These are phyloP conservation scores for Xylogone sp. DNA, from an alignment of 2,329 filamentous ascomycete species.

Conservation along the genomic window DNA sequence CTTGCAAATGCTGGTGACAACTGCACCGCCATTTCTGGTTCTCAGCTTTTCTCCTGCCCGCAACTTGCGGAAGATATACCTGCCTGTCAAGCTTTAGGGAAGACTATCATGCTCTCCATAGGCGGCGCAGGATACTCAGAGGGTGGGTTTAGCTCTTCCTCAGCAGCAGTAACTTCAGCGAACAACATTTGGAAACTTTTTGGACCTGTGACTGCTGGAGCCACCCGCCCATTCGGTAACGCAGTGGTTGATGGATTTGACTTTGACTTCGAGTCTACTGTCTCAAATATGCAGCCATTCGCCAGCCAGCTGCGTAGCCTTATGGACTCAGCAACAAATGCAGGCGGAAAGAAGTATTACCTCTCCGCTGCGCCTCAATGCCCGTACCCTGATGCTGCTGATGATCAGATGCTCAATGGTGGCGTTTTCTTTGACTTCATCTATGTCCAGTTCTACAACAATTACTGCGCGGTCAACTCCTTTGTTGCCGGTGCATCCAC, in stretches of 20 bases:
- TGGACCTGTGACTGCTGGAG: constrained; percentile 47
- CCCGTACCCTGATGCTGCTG: constrained; percentile 58
- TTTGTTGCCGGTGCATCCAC: constrained; percentile 40
- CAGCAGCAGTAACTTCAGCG: constrained; percentile 52
- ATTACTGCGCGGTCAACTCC: constrained; percentile 53
- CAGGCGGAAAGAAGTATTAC: constrained; percentile 49
- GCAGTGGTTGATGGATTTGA: constrained; percentile 72
- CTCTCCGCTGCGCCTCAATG: constrained; percentile 67
- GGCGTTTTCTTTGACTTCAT: constrained; percentile 41
- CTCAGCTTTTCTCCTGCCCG: constrained; percentile 57
- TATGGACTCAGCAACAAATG: constrained; percentile 41
- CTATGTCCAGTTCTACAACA: constrained; percentile 41
- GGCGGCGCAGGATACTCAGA: constrained; percentile 68
- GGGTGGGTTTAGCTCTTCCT: constrained; percentile 56
- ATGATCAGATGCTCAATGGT: constrained; percentile 52
- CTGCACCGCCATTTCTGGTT: constrained; percentile 57
- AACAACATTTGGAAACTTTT: constrained; percentile 68
- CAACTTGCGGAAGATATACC: constrained; percentile 58
- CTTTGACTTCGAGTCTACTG: constrained; percentile 64
- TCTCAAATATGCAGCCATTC: constrained; percentile 58
- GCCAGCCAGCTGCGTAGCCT: constrained; percentile 51
- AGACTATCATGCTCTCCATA: constrained; percentile 69
- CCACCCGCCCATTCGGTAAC: constrained; percentile 62
- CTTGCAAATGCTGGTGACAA: constrained; percentile 61
- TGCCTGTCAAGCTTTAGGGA: constrained; percentile 59